Evolutionary conservation across 2,329 filamentous ascomycete species (phyloP).

Genomic region (Emmonsiellopsis sp.): DNA sequence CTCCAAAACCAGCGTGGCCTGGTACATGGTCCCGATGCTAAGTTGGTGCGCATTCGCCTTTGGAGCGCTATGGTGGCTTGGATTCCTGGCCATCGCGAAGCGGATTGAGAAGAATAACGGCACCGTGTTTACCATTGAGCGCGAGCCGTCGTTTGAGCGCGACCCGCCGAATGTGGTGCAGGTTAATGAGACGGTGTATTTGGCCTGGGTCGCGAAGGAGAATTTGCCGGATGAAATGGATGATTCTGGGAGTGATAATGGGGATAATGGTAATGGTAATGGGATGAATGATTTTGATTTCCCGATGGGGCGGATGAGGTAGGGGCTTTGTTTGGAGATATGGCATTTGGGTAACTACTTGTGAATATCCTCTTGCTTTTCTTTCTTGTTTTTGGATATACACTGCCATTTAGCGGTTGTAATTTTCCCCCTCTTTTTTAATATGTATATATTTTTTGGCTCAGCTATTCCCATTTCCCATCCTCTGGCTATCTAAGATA

Average conservation of each 20-base stretch:
- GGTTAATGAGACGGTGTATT: conserved; percentile 3
- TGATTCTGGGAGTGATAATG: not conserved
- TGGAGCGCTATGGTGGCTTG: conserved; percentile 4
- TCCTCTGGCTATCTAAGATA: too few relatives aligned
- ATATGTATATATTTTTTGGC: too few relatives aligned
- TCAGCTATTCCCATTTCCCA: too few relatives aligned
- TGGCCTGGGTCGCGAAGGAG: conserved; percentile 2
- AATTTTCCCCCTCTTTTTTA: too few relatives aligned
- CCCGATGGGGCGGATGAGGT: too few relatives aligned
- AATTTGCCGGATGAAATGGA: not conserved
- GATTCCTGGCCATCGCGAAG: not conserved
- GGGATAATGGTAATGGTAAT: not conserved
- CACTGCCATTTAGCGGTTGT: too few relatives aligned
- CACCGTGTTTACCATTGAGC: conserved; percentile 1
- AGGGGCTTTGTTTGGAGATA: too few relatives aligned
- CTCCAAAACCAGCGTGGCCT: not conserved
- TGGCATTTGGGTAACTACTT: too few relatives aligned
- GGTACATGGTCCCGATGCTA: conserved; percentile 3
- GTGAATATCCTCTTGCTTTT: too few relatives aligned
- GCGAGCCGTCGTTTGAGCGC: not conserved
- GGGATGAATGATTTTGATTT: not conserved
- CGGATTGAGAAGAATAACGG: not conserved
- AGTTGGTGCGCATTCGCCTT: not conserved
- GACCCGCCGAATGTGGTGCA: not conserved
- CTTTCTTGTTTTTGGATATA: too few relatives aligned